Evolutionary conservation across 345 rosid genomes (phyloP), one percentile per base, ranked within the genome.

Genomic region (Moricandia moricandioides): DNA sequence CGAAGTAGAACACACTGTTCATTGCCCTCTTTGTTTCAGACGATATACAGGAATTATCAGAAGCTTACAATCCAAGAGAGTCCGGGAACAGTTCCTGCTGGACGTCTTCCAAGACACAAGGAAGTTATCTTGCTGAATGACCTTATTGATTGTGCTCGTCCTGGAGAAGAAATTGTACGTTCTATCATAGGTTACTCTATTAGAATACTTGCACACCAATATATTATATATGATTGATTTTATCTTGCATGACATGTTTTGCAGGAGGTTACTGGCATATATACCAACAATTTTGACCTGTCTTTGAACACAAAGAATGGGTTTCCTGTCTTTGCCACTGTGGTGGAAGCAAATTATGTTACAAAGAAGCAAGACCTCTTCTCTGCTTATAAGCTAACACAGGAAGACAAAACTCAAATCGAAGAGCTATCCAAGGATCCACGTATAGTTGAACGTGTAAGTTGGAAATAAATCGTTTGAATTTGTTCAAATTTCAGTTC

Each of bases 41-140:
- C 99, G n/a, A 83, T 95, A 77, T 95, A 95, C 81, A 86, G 98
- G 75, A 95, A 95, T 71, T 95, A 92, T 79, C 99, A 95, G 86
- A 95, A 95, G 78, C 93, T 95, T 56, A 90, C 96, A 21, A 92
- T 95, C 63, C 98, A 92, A 82, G 99, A 95, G 86, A 90, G 97
- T 82, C 99, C 99, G 56, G 98, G 98, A 81, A 95, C 89, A 67
- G 98, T 95, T 55, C 99, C 98, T 71, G 99, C 99, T 26, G 99
- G 99, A 52, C 86, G 98, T 75, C 98, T 95, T 79, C 98, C 99
- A 51, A 88, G 99, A 89, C 88, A 88, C 89, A 95, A 95, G 84
- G 98, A 95, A 88, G 97, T 95, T 78, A 95, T 95, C 74, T 78
- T 92, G 69, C 72, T 92, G 75, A 92, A 92, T 78, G 99, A 95